These are phyloP conservation scores for Gnomoniopsis sp. DNA, from an alignment of 2,329 filamentous ascomycete genomes.

Conservation along the genomic window DNA sequence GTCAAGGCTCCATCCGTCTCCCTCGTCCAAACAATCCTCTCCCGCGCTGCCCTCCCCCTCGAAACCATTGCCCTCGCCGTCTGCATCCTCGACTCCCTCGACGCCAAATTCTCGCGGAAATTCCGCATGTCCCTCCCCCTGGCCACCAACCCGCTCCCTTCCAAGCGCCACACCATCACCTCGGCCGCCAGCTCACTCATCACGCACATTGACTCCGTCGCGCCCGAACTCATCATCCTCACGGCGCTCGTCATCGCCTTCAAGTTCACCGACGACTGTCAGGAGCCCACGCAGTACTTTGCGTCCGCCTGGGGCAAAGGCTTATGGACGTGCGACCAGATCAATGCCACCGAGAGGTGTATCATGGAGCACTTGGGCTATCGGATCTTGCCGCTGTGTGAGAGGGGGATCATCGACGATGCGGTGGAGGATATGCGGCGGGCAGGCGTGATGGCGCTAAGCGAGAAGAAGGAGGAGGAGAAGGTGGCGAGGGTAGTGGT, in stretches of 20 bases:
- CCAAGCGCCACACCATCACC: slow-evolving; percentile 48
- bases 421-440: slow-evolving; percentile 63
- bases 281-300: slow-evolving; percentile 52
- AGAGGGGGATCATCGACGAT: slow-evolving; percentile 53
- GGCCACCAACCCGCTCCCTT: slow-evolving; percentile 25
- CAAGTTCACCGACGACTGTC: slow-evolving; percentile 62
- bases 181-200: slow-evolving; percentile 30
- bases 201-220: slow-evolving; percentile 57
- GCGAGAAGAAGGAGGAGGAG: slow-evolving; percentile 10
- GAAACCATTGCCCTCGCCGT: slow-evolving; percentile 63
- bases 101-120: slow-evolving; percentile 57
- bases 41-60: slow-evolving; percentile 53
- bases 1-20: slow-evolving; percentile 55
- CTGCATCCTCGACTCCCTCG: slow-evolving; percentile 64
- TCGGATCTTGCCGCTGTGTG: slow-evolving; percentile 58
- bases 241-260: slow-evolving; percentile 60
- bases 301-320: slow-evolving; percentile 49
- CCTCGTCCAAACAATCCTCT: slow-evolving; percentile 58
- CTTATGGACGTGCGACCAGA: slow-evolving; percentile 58
- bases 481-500: too few relatives aligned
- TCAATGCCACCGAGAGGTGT: slow-evolving; percentile 61
- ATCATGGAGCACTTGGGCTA: slow-evolving; percentile 64
- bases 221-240: slow-evolving; percentile 62
- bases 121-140: slow-evolving; percentile 61
- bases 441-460: slow-evolving; percentile 36